Evolutionary conservation across 768 basidiomycete species (phyloP), one percentile per base, ranked within the genome.

Genomic region (Trametes sanguinea): DNA sequence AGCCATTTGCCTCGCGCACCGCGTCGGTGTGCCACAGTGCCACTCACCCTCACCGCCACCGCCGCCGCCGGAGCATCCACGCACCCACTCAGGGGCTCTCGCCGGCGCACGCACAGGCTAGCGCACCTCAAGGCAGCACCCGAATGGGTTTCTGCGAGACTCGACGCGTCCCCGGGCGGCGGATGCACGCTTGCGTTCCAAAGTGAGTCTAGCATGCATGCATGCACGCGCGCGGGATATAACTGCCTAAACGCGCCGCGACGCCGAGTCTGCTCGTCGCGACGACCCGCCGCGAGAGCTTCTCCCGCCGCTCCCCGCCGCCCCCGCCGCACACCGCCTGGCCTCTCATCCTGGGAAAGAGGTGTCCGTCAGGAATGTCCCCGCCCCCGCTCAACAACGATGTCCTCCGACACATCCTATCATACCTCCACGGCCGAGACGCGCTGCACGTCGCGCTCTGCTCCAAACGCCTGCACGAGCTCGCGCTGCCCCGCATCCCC

Each of bases 401-500:
- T 40, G 37, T 55, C 16, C 47, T 61, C 8, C 60, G 39, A 2
- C 46, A 43, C 8, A 50, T 61, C 3, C 37, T 61, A 9, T 48
- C 60, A 6, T 50, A 55, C 30, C 29, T 61, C 6, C 47, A 51
- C 17, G 54, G 54, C 1, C 37, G 37, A 2, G 46, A 54, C 30
- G 60, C 60, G 1, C 53, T 61, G 13, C 37, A 33, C 4, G 53
- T 51, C 29, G 35, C 60, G 0, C 53, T 61, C 4, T 50, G 53
- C 29, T 54, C 60, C 13, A 61, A 51, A 30, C 54, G 6, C 2
- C 8, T 62, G 1, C 40, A n/a, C 48, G 42, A 27, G 4, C 47
- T 62, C 40, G 54, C 54, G n/a, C 29, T n/a, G 6, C 47, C 60
- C 10, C 60, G 60, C 30, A 30, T 56, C 16, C 30, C 54, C 11